Conservation (phyloP, 1,284 basidiomycete species). For the Ceratobasidium sp. region DNA sequence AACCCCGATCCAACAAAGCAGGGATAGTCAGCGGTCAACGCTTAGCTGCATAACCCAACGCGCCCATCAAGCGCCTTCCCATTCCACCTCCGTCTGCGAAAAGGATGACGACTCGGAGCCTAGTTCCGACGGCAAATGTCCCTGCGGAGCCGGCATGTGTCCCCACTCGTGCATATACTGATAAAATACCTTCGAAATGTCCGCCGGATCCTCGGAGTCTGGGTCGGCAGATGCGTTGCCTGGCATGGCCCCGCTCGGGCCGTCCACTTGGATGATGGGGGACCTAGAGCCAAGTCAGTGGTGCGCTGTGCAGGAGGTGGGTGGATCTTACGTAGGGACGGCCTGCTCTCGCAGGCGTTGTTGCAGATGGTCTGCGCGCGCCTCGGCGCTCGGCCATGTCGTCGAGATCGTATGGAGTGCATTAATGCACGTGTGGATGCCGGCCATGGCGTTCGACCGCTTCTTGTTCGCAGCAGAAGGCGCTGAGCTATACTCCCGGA, state of each 20-base stretch:
- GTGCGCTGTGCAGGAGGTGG: background rate
- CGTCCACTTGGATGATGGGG: background rate
- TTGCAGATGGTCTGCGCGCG: background rate
- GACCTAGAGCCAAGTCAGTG: background rate
- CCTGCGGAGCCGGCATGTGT: background rate
- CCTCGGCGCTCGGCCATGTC: constrained; percentile 27
- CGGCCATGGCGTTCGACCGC: constrained; percentile 6
- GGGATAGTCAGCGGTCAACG: too few relatives aligned
- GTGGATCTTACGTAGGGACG: background rate
- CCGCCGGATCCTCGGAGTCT: background rate
- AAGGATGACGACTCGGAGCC: too few relatives aligned
- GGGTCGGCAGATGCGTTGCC: background rate
- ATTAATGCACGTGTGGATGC: background rate
- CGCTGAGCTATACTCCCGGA: constrained; percentile 11
- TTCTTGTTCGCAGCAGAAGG: constrained; percentile 25
- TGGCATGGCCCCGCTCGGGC: background rate
- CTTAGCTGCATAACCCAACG: too few relatives aligned
- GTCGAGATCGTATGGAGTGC: background rate
- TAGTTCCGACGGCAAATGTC: too few relatives aligned
- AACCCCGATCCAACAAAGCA: too few relatives aligned
- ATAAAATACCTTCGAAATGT: constrained; percentile 4
- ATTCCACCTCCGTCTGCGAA: too few relatives aligned
- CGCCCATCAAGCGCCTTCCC: too few relatives aligned
- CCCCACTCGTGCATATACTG: constrained; percentile 26
- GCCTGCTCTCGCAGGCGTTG: background rate